Evolutionary conservation across 140 eudicot genomes (phyloP).

Genomic region (Oenanthe javanica): DNA sequence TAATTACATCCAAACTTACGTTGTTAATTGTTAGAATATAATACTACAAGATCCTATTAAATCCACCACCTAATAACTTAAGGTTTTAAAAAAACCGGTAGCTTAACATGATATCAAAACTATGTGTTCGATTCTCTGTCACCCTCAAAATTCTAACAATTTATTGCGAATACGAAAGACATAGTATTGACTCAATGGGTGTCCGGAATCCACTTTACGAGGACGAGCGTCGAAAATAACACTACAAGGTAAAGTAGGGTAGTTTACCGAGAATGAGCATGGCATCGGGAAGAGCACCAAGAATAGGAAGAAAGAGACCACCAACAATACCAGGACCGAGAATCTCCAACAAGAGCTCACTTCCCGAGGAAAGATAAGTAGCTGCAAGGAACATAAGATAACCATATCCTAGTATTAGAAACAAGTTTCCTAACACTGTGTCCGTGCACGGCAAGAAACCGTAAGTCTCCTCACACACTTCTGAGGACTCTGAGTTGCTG

Average conservation of each 20-base stretch:
- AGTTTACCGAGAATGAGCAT: conserved; percentile 80
- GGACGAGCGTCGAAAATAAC: no score
- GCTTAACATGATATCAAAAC: no score
- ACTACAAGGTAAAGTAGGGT: not conserved
- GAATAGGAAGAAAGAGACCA: conserved; percentile 74
- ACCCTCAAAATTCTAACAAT: no score
- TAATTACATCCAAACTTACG: no score
- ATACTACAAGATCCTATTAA: no score
- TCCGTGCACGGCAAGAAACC: conserved; percentile 87
- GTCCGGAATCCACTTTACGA: no score
- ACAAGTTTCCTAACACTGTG: conserved; percentile 44
- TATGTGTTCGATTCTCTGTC: no score
- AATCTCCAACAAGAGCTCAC: conserved; percentile 75
- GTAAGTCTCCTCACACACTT: conserved; percentile 70
- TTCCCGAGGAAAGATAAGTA: conserved; percentile 64
- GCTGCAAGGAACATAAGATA: conserved; percentile 79
- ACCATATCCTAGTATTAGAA: conserved; percentile 68
- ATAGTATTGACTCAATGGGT: no score
- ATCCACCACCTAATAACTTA: no score
- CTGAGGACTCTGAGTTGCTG: conserved; percentile 9
- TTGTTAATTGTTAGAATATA: no score
- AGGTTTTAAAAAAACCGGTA: no score
- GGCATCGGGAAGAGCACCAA: conserved; percentile 97
- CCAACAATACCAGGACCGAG: conserved; percentile 92
- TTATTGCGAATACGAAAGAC: no score